A percentile compares a stretch with the other conserved stretches of the same genome.
Evolutionary conservation across 2,329 filamentous ascomycete genomes (phyloP).

Genomic region (Venturia carpophila): DNA sequence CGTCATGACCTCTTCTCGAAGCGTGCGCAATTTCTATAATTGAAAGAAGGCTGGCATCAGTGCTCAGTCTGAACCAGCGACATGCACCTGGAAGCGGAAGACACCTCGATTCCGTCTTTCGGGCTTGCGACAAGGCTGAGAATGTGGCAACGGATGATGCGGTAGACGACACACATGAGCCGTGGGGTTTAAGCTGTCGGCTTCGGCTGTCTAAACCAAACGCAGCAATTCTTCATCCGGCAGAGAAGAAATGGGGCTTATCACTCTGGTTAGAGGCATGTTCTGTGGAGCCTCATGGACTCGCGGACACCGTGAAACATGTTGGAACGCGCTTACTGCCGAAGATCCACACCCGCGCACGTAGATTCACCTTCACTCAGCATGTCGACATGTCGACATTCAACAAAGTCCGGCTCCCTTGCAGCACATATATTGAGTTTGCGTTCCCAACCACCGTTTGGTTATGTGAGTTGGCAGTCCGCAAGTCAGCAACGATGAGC

Average conservation of each 20-base stretch:
- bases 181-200: background rate
- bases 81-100: background rate
- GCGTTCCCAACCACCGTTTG: background rate
- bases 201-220: background rate
- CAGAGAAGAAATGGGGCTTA: background rate
- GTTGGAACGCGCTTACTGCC: background rate
- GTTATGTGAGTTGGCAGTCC: background rate
- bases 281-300: constrained; percentile 7
- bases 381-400: background rate
- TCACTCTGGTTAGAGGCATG: background rate
- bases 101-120: background rate
- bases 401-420: background rate
- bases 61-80: background rate
- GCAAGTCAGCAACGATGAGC: background rate
- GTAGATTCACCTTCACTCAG: background rate
- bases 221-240: background rate
- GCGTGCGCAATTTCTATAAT: background rate
- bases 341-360: background rate
- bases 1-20: background rate
- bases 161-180: too few species aligned
- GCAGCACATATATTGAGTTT: constrained; percentile 5
- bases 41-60: background rate
- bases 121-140: background rate
- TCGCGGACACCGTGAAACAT: background rate
- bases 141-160: background rate